Conservation (phyloP, 306 rosid species). For the Ormosia semicastrata region DNA sequence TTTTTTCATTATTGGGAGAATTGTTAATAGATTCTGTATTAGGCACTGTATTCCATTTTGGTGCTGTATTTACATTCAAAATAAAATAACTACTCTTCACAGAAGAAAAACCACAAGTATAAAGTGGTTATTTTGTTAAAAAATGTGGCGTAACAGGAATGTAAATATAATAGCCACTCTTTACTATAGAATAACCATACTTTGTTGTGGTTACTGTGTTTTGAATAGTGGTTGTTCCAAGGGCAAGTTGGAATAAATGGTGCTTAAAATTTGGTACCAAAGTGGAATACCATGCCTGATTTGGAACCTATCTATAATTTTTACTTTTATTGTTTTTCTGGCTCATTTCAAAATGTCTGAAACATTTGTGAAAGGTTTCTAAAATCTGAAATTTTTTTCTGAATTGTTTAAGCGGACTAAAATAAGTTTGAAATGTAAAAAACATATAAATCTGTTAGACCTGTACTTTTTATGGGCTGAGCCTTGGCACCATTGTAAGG, state of each 20-base stretch:
- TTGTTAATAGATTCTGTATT: not conserved
- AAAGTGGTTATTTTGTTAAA: not conserved
- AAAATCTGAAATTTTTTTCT: not conserved
- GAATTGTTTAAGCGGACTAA: not conserved
- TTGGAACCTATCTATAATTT: not conserved
- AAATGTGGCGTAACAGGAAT: not conserved
- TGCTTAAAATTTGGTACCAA: not conserved
- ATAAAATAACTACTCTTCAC: not conserved
- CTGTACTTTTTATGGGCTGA: not conserved
- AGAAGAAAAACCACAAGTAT: not conserved
- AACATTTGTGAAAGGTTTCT: not conserved
- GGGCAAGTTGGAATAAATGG: not conserved
- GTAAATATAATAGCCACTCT: not conserved
- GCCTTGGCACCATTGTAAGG: not conserved
- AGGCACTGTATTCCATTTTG: not conserved
- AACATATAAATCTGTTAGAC: not conserved
- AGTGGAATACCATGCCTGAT: not conserved
- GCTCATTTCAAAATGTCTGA: not conserved
- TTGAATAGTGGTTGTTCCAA: not conserved
- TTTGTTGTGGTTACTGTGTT: not conserved
- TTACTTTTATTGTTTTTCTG: not conserved
- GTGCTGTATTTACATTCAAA: not conserved
- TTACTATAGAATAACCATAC: not conserved
- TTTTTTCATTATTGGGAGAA: not conserved
- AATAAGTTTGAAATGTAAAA: not conserved